These are phyloP conservation scores for Termitomyces sp. DNA, from an alignment of 768 basidiomycete species.

Conservation along the genomic window DNA sequence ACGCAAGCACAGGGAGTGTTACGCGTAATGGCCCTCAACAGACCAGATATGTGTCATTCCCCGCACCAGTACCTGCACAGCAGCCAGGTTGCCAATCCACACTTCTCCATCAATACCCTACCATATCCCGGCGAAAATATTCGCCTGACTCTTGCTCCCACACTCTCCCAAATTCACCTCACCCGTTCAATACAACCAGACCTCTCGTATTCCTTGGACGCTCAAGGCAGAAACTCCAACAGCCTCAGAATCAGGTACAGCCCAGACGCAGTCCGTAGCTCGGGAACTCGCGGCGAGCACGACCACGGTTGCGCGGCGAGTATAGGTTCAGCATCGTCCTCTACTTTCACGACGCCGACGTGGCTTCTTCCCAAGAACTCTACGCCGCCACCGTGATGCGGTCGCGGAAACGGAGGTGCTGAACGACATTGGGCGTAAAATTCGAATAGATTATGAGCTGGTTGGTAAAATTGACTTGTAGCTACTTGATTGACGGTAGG, in stretches of 20 bases:
- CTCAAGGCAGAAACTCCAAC: conserved; percentile 7
- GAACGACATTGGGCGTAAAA: not conserved
- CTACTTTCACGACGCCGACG: conserved; percentile 26
- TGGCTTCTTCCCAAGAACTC: conserved; percentile 44
- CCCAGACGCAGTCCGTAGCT: not conserved
- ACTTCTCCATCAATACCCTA: conserved; percentile 7
- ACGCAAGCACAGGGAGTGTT: conserved; percentile 25
- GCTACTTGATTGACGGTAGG: not conserved
- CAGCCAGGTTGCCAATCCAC: conserved; percentile 10
- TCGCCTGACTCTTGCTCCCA: not conserved
- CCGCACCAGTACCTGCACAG: not conserved
- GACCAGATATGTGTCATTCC: conserved; percentile 33
- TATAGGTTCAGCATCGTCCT: not conserved
- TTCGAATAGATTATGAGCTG: not conserved
- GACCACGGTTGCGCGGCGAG: not conserved
- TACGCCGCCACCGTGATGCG: conserved; percentile 9
- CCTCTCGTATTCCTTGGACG: conserved; percentile 3
- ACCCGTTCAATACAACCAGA: conserved; percentile 1
- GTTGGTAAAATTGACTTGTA: not conserved
- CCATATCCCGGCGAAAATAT: conserved; percentile 18
- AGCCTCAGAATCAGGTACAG: conserved; percentile 3
- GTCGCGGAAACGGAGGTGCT: conserved; percentile 1
- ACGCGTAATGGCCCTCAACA: conserved; percentile 39
- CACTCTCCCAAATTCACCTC: conserved; percentile 1
- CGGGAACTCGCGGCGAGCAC: not conserved